These are phyloP conservation scores for Russula compacta DNA, from an alignment of 768 basidiomycete species.

Conservation along the genomic window DNA sequence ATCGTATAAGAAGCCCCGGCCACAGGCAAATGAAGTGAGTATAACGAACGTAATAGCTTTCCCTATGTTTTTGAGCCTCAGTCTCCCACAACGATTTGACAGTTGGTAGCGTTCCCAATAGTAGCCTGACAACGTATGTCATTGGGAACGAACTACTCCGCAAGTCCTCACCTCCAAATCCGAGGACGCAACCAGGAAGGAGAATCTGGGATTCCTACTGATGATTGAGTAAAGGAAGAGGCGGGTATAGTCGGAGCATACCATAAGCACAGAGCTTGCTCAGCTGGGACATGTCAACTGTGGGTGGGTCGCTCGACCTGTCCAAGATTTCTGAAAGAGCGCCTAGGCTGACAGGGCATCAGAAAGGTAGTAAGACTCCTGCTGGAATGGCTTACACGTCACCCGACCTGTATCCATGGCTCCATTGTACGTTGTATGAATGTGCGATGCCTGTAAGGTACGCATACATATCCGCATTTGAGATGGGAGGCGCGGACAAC, in stretches of 20 bases:
- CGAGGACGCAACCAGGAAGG: constrained; percentile 69
- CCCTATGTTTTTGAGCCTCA: constrained; percentile 51
- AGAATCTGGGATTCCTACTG: constrained; percentile 59
- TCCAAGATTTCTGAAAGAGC: constrained; percentile 55
- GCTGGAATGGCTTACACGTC: constrained; percentile 41
- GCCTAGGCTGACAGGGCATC: constrained; percentile 34
- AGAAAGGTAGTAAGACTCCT: constrained; percentile 1
- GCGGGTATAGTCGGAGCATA: constrained; percentile 28
- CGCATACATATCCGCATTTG: constrained; percentile 46
- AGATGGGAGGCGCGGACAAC: constrained; percentile 43
- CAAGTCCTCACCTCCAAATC: constrained; percentile 58
- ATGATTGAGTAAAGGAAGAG: background rate
- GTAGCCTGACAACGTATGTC: constrained; percentile 34
- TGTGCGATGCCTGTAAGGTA: constrained; percentile 48
- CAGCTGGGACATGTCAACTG: constrained; percentile 48
- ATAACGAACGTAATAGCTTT: constrained; percentile 59
- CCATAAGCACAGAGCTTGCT: constrained; percentile 53
- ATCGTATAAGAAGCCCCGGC: constrained; percentile 5
- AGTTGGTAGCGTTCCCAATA: constrained; percentile 53
- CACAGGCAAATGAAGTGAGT: background rate
- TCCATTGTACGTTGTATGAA: constrained; percentile 49
- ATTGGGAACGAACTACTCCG: constrained; percentile 1
- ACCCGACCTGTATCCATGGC: constrained; percentile 48
- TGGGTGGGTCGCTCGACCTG: constrained; percentile 33
- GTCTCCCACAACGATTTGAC: constrained; percentile 50